These are phyloP conservation scores for Pythium sukuiense DNA, from an alignment of 352 stramenopile species.

Conservation along the genomic window DNA sequence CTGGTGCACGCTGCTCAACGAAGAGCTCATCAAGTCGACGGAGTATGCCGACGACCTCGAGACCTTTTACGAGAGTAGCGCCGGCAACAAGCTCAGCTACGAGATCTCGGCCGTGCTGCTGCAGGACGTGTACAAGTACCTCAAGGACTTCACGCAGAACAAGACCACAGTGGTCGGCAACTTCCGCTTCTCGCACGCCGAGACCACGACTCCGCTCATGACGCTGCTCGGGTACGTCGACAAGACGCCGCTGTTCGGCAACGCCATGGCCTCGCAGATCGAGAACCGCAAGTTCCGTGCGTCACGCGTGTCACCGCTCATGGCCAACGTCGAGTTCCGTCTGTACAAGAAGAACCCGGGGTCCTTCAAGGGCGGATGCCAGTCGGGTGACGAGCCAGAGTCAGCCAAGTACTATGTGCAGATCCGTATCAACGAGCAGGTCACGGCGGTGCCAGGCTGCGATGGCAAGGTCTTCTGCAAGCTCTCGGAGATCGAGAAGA, in stretches of 20 bases:
- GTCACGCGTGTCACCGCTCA: constrained; percentile 19
- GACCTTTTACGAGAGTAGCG: constrained; percentile 21
- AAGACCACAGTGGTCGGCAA: constrained; percentile 24
- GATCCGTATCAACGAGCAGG: constrained; percentile 32
- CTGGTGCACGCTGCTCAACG: constrained; percentile 28
- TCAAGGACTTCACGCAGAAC: constrained; percentile 20
- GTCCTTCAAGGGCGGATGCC: constrained; percentile 1
- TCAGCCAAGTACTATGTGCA: constrained; percentile 24
- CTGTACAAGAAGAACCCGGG: constrained; percentile 21
- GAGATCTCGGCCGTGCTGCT: constrained; percentile 30
- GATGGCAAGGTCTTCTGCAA: constrained; percentile 26
- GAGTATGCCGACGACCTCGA: constrained; percentile 28
- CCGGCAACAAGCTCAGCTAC: constrained; percentile 28
- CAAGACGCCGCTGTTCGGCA: constrained; percentile 21
- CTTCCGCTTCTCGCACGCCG: constrained; percentile 30
- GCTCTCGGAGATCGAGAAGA: constrained; percentile 24
- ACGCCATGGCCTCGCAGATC: constrained; percentile 7
- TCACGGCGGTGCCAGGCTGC: constrained; percentile 25
- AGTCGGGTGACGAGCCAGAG: too few relatives aligned
- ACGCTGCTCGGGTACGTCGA: constrained; percentile 29
- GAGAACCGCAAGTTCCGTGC: constrained; percentile 21
- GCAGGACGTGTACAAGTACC: constrained; percentile 23
- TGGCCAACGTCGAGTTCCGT: constrained; percentile 30
- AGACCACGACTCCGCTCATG: constrained; percentile 28
- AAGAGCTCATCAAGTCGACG: constrained; percentile 22